Evolutionary conservation across 495 filamentous ascomycete genomes (phyloP).

Genomic region (Lasiosphaeris hirsuta): DNA sequence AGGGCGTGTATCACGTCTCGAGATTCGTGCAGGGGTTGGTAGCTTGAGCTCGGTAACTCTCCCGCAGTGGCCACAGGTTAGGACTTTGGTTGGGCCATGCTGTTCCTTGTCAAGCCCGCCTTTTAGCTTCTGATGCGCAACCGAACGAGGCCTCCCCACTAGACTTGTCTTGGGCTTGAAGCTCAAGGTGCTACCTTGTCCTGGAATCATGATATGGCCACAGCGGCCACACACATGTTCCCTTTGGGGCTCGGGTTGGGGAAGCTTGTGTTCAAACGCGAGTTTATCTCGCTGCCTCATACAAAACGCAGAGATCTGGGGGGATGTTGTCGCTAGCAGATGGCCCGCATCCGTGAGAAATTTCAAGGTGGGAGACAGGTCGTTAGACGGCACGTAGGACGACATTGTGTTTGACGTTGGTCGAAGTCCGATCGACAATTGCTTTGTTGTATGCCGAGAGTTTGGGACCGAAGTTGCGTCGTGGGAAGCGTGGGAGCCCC

Average conservation of each 20-base stretch:
- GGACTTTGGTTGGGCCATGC: conserved; percentile 32
- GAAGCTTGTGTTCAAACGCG: conserved; percentile 40
- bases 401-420: neutral
- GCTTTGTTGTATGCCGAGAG: neutral
- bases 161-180: conserved; percentile 28
- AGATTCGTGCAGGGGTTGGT: conserved; percentile 28
- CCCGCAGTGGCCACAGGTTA: conserved; percentile 44
- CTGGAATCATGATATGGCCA: conserved; percentile 50
- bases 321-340: conserved; percentile 42
- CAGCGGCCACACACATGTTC: conserved; percentile 50
- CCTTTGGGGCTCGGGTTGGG: conserved; percentile 39
- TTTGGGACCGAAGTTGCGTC: neutral
- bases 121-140: conserved; percentile 8
- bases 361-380: conserved; percentile 29
- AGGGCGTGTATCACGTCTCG: conserved; percentile 22
- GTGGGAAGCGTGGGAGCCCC: neutral
- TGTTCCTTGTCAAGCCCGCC: neutral
- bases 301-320: conserved; percentile 48
- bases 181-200: conserved; percentile 37
- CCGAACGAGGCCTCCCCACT: conserved; percentile 10
- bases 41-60: conserved; percentile 38
- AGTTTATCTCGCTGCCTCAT: conserved; percentile 43
- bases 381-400: conserved; percentile 27
- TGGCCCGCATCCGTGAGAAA: conserved; percentile 52
- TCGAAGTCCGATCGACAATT: neutral